Conservation (phyloP, 495 filamentous ascomycete genomes). For the Neurospora discreta region DNA sequence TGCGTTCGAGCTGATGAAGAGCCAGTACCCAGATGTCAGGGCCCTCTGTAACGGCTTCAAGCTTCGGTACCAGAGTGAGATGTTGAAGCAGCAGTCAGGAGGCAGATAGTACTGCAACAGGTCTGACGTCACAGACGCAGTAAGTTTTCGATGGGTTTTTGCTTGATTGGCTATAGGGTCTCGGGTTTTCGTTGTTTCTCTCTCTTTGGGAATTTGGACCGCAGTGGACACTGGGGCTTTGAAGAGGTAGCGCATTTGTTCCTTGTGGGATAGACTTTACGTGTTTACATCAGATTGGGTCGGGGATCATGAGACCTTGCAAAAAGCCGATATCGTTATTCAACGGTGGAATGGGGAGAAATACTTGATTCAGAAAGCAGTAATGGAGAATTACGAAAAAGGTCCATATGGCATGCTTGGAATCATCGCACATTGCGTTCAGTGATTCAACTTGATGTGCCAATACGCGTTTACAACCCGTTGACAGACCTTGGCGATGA, state of each 20-base stretch:
- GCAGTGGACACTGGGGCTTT: background rate
- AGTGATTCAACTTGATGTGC: background rate
- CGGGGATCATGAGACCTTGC: background rate
- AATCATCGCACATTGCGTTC: background rate
- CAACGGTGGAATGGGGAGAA: background rate
- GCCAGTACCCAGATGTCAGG: constrained; percentile 84
- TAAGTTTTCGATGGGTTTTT: background rate
- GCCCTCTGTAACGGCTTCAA: constrained; percentile 81
- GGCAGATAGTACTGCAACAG: constrained; percentile 14
- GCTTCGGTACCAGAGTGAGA: constrained; percentile 40
- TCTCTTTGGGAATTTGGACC: background rate
- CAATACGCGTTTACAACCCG: background rate
- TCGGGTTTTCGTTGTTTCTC: background rate
- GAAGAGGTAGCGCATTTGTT: background rate
- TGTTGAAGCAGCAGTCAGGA: constrained; percentile 29
- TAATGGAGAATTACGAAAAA: background rate
- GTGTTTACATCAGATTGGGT: background rate
- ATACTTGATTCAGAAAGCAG: background rate
- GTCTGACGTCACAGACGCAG: background rate
- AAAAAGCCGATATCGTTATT: background rate
- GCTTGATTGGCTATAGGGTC: background rate
- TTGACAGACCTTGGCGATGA: background rate
- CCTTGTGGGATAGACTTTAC: background rate
- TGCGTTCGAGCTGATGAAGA: constrained; percentile 72
- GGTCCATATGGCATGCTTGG: background rate